phyloP scores from a whole-genome alignment of 441 rosid genomes.

The Hypseocharis bilobata region DNA sequence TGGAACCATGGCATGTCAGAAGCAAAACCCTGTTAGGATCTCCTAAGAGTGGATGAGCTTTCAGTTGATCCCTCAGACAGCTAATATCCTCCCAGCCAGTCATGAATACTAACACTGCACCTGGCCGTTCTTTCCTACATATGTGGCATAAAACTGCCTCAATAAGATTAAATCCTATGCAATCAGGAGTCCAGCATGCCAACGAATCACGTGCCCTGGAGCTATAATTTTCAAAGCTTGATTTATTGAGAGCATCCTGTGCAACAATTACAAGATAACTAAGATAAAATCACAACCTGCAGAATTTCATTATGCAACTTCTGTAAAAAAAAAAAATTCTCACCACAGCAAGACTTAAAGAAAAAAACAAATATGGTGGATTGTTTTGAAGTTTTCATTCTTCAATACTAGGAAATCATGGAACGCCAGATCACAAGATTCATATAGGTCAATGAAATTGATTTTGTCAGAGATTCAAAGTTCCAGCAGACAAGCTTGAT shows the following conservation, averaged over 20 bases:
- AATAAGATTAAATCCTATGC: constrained; percentile 89
- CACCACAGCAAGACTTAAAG: background rate
- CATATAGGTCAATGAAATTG: background rate
- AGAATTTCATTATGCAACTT: background rate
- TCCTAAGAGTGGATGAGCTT: constrained; percentile 94
- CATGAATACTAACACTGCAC: constrained; percentile 91
- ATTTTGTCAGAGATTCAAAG: background rate
- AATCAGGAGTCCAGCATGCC: constrained; percentile 83
- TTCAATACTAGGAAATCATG: background rate
- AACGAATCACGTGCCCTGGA: constrained; percentile 83
- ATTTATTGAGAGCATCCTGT: constrained; percentile 85
- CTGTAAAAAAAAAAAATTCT: background rate
- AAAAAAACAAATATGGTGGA: constrained; percentile 6
- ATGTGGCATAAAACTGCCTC: constrained; percentile 93
- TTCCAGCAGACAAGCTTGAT: background rate
- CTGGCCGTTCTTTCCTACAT: constrained; percentile 87
- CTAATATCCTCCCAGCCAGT: constrained; percentile 99
- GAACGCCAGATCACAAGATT: background rate
- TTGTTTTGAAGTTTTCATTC: background rate
- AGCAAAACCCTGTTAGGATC: constrained; percentile 94
- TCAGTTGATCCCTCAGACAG: constrained; percentile 80
- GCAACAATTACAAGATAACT: constrained; percentile 14
- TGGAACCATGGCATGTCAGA: constrained; percentile 88
- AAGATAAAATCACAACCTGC: constrained; percentile 6
- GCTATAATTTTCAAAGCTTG: constrained; percentile 75